Conservation (phyloP, 1,284 basidiomycete genomes). For the Phlebopus sp. region DNA sequence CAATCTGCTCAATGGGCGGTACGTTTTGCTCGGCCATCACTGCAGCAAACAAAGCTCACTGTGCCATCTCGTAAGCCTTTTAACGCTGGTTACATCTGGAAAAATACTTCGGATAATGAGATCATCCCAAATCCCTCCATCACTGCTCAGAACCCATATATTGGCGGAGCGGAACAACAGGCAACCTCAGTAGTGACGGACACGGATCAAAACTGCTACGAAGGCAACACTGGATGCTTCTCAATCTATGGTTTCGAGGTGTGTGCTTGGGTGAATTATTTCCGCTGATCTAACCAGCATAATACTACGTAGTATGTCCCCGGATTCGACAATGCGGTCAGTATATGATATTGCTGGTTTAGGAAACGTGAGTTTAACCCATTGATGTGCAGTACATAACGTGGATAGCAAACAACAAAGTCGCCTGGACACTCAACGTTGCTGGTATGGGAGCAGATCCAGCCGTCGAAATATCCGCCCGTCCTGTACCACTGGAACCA, state of each 20-base stretch:
- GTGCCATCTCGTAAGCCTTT: constrained; percentile 38
- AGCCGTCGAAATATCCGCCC: constrained; percentile 52
- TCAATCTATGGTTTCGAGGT: constrained; percentile 56
- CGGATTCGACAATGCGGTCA: constrained; percentile 53
- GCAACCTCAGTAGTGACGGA: constrained; percentile 53
- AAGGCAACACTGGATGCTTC: constrained; percentile 43
- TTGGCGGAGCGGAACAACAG: constrained; percentile 59
- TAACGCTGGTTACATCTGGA: constrained; percentile 41
- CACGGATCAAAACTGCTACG: constrained; percentile 53
- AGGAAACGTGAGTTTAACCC: constrained; percentile 3
- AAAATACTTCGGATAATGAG: constrained; percentile 42
- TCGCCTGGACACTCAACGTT: constrained; percentile 65
- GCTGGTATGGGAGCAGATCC: constrained; percentile 62
- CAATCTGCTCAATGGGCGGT: constrained; percentile 70
- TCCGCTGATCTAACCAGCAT: constrained; percentile 2
- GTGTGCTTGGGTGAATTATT: constrained; percentile 26
- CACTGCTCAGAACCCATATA: constrained; percentile 50
- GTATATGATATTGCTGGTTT: constrained; percentile 9
- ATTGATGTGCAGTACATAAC: constrained; percentile 53
- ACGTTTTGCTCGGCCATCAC: constrained; percentile 25
- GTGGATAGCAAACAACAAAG: constrained; percentile 59
- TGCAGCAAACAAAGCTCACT: neutral
- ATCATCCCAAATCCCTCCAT: constrained; percentile 47
- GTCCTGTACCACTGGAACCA: constrained; percentile 69
- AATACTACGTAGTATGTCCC: constrained; percentile 48